phyloP scores from a whole-genome alignment of 768 basidiomycete species.

The Kwoniella sp. region DNA sequence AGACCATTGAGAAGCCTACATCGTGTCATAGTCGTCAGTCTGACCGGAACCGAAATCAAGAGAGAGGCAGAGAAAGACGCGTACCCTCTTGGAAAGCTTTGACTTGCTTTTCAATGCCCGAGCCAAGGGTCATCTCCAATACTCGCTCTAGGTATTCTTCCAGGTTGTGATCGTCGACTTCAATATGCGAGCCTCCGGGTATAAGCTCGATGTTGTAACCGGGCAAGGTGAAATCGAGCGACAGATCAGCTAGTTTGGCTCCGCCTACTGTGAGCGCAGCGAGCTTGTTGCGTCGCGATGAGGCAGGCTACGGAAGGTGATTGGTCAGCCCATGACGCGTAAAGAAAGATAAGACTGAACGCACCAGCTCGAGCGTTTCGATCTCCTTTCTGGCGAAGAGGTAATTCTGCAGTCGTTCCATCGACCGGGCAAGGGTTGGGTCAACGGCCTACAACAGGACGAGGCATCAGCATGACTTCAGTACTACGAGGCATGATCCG shows the following conservation, averaged over 20 bases:
- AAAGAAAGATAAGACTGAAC: constrained; percentile 14
- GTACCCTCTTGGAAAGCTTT: constrained; percentile 81
- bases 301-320: constrained; percentile 13
- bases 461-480: neutral
- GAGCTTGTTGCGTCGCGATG: constrained; percentile 46
- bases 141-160: constrained; percentile 86
- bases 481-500: neutral
- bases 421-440: constrained; percentile 77
- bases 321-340: constrained; percentile 1
- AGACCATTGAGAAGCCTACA: constrained; percentile 66
- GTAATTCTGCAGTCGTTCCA: constrained; percentile 71
- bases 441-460: constrained; percentile 71
- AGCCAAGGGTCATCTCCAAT: constrained; percentile 81
- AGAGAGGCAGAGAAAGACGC: neutral
- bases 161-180: constrained; percentile 83
- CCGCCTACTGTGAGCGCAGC: constrained; percentile 52
- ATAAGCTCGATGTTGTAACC: constrained; percentile 91
- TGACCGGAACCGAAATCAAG: neutral
- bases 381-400: constrained; percentile 59
- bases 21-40: too few relatives aligned
- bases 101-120: constrained; percentile 74
- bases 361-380: constrained; percentile 57
- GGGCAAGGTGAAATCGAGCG: constrained; percentile 93
- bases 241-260: constrained; percentile 78
- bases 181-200: constrained; percentile 76